A percentile compares a stretch with the other conserved stretches of the same genome.
phyloP scores from a whole-genome alignment of 2,329 filamentous ascomycete genomes.

The Lachnellula willkommii region DNA sequence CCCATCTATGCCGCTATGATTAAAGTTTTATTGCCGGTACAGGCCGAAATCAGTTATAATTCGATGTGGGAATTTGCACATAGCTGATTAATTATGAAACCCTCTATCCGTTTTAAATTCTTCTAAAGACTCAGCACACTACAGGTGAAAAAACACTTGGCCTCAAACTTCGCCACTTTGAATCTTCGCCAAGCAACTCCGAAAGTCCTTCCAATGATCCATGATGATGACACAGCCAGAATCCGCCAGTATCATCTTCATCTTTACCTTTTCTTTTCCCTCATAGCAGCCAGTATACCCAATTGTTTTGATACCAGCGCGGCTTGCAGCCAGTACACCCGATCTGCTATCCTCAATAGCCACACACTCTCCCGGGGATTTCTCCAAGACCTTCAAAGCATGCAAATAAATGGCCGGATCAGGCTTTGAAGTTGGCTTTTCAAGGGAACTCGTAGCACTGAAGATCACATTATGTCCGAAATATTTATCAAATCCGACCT shows the following conservation, averaged over 20 bases:
- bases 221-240: conserved; percentile 61
- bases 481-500: conserved; percentile 73
- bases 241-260: conserved; percentile 56
- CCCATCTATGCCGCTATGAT: no score
- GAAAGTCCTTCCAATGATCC: conserved; percentile 53
- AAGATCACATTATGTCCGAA: conserved; percentile 72
- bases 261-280: conserved; percentile 52
- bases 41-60: no score
- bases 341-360: conserved; percentile 88
- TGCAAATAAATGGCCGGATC: conserved; percentile 83
- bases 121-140: background rate
- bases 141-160: background rate
- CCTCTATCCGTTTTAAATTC: no score
- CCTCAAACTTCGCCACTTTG: conserved; percentile 18
- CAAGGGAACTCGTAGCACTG: conserved; percentile 73
- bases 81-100: no score
- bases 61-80: no score
- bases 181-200: conserved; percentile 20
- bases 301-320: conserved; percentile 74
- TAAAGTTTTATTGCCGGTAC: no score
- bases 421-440: conserved; percentile 80
- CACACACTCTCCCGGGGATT: conserved; percentile 65
- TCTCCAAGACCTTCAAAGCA: conserved; percentile 68
- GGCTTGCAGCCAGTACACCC: conserved; percentile 69
- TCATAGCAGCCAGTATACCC: conserved; percentile 79